Percentiles rank a stretch among this genome's conserved stretches.
These are phyloP conservation scores for Neopestalotiopsis rosae DNA, from an alignment of 2,329 filamentous ascomycete species.

Conservation along the genomic window DNA sequence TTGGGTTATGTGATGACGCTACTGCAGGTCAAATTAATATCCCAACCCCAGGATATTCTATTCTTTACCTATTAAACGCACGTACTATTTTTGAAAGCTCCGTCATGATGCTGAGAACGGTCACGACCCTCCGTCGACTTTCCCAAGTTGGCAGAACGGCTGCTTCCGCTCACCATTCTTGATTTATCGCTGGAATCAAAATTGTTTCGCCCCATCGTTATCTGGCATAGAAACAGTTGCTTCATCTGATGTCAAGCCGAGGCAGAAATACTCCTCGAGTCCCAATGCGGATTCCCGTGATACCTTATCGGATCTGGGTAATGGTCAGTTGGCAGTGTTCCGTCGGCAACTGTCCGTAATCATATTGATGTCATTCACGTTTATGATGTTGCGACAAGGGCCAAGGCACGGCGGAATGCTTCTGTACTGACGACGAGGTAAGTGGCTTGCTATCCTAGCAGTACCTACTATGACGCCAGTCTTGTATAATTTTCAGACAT, in stretches of 20 bases:
- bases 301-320: background rate
- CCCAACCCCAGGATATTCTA: background rate
- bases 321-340: background rate
- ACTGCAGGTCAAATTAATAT: conserved; percentile 14
- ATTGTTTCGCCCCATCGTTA: background rate
- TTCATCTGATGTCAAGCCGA: conserved; percentile 9
- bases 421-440: too few relatives aligned
- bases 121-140: conserved; percentile 8
- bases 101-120: background rate
- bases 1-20: conserved; percentile 6
- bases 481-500: too few relatives aligned
- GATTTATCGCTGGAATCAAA: background rate
- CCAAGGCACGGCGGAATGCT: too few relatives aligned
- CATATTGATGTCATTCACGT: too few relatives aligned
- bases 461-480: too few relatives aligned
- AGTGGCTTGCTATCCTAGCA: too few relatives aligned
- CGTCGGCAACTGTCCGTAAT: too few relatives aligned
- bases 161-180: background rate
- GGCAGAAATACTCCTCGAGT: background rate
- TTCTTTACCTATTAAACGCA: conserved; percentile 3
- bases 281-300: background rate
- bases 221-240: background rate
- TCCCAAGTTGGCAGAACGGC: background rate
- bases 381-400: too few relatives aligned
- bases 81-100: conserved; percentile 5